phyloP scores from a whole-genome alignment of 2,329 filamentous ascomycete species.

The Fusarium avenaceum region DNA sequence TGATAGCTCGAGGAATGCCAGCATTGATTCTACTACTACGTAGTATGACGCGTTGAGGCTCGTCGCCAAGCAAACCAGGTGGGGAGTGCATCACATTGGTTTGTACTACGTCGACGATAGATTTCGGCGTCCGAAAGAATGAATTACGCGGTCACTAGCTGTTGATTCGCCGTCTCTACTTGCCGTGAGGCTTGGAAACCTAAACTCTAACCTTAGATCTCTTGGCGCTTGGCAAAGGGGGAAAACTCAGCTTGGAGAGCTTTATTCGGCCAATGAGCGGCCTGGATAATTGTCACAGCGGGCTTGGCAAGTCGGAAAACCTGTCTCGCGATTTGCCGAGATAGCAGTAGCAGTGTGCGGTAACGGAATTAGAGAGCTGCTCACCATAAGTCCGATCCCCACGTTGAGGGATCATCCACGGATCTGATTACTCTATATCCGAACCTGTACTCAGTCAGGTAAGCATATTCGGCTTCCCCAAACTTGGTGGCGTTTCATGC shows the following conservation, averaged over 20 bases:
- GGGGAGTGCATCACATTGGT: background rate
- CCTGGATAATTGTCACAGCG: background rate
- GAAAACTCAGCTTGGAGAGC: background rate
- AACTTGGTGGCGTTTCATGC: constrained; percentile 4
- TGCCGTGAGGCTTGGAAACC: constrained; percentile 15
- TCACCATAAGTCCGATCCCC: constrained; percentile 18
- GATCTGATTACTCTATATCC: constrained; percentile 12
- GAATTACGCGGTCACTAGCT: constrained; percentile 22
- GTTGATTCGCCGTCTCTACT: constrained; percentile 18
- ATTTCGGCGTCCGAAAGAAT: constrained; percentile 25
- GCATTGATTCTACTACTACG: background rate
- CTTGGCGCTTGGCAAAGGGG: constrained; percentile 22
- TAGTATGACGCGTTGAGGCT: constrained; percentile 27
- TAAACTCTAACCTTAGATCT: constrained; percentile 28
- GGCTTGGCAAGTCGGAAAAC: constrained; percentile 23
- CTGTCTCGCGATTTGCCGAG: constrained; percentile 9
- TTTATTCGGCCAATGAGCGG: constrained; percentile 3
- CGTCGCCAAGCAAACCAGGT: constrained; percentile 22
- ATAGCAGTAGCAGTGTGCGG: background rate
- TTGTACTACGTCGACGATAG: background rate
- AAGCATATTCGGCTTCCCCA: background rate
- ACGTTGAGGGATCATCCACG: background rate
- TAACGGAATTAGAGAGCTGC: constrained; percentile 16
- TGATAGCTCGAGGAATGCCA: background rate
- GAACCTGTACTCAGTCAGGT: background rate